Conservation (phyloP, 805 yeast genomes). For the Cyberlindnera amylophila region DNA sequence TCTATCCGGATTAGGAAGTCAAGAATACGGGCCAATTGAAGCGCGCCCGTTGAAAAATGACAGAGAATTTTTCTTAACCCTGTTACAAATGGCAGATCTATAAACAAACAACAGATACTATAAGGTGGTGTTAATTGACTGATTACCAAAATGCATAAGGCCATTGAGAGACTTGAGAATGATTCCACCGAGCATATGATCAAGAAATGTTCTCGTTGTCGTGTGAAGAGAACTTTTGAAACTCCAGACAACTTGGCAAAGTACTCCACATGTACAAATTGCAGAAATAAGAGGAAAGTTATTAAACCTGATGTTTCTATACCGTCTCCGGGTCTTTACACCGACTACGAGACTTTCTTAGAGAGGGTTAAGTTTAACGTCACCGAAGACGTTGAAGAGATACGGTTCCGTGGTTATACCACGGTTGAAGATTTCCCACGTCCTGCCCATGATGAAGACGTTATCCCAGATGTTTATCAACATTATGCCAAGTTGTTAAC, state of each 20-base stretch:
- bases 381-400: slow-evolving; percentile 33
- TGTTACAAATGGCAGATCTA: too few species aligned
- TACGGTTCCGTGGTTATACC: slow-evolving; percentile 32
- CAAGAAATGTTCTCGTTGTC: slow-evolving; percentile 42
- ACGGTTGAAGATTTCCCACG: slow-evolving; percentile 33
- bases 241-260: slow-evolving; percentile 30
- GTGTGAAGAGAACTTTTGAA: slow-evolving; percentile 37
- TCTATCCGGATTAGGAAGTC: too few species aligned
- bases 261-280: slow-evolving; percentile 40
- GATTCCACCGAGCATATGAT: slow-evolving; percentile 6
- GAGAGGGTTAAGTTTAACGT: slow-evolving; percentile 33
- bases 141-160: too few species aligned
- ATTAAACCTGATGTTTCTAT: slow-evolving; percentile 16
- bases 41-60: too few species aligned
- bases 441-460: slow-evolving; percentile 28
- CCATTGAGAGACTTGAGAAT: too few species aligned
- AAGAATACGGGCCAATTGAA: too few species aligned
- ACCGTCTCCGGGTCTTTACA: slow-evolving; percentile 27
- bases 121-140: too few species aligned
- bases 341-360: slow-evolving; percentile 32
- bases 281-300: slow-evolving; percentile 38
- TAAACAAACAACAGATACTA: too few species aligned
- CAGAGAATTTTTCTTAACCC: too few species aligned
- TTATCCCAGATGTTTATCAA: slow-evolving; percentile 31
- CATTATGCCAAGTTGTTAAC: slow-evolving; percentile 34